Conservation (phyloP, 305 asterid species). For the Fraxinus platypoda region DNA sequence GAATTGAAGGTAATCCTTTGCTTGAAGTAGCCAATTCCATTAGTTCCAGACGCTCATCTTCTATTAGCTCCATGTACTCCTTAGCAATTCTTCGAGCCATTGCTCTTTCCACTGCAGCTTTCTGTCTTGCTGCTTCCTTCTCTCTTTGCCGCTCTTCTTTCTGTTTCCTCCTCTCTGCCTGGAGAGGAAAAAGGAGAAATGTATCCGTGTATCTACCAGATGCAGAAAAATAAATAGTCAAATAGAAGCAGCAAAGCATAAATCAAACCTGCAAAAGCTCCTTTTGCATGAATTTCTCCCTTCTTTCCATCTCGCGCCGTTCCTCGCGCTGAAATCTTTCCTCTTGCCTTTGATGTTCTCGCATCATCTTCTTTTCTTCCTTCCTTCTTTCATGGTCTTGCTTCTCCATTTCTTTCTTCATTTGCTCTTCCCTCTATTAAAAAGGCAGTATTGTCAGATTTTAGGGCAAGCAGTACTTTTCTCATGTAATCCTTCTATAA, state of each 20-base stretch:
- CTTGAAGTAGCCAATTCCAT: constrained; percentile 95
- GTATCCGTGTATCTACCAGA: constrained; percentile 1
- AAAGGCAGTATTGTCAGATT: constrained; percentile 27
- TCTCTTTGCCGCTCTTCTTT: constrained; percentile 85
- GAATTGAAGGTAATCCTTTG: constrained; percentile 82
- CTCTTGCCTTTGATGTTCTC: constrained; percentile 84
- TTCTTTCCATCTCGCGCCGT: constrained; percentile 93
- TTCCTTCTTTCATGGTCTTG: constrained; percentile 89
- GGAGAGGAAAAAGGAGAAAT: constrained; percentile 24
- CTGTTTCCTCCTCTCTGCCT: constrained; percentile 91
- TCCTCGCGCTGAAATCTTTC: constrained; percentile 97
- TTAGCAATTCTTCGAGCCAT: constrained; percentile 90
- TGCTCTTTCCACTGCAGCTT: constrained; percentile 91
- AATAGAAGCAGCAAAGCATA: constrained; percentile 11
- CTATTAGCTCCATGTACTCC: constrained; percentile 93
- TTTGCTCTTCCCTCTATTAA: constrained; percentile 85
- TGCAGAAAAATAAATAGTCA: constrained; percentile 8
- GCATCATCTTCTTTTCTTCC: constrained; percentile 74
- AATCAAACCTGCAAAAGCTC: constrained; percentile 53
- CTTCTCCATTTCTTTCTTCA: constrained; percentile 84
- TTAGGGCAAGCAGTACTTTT: constrained; percentile 13
- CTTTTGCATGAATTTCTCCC: constrained; percentile 88
- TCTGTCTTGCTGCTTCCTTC: constrained; percentile 83
- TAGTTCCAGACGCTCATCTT: constrained; percentile 95
- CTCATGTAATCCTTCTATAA: constrained; percentile 3